Evolutionary conservation across 768 basidiomycete species (phyloP), one percentile per base, ranked within the genome.

Genomic region (Tephrocybe sp.): DNA sequence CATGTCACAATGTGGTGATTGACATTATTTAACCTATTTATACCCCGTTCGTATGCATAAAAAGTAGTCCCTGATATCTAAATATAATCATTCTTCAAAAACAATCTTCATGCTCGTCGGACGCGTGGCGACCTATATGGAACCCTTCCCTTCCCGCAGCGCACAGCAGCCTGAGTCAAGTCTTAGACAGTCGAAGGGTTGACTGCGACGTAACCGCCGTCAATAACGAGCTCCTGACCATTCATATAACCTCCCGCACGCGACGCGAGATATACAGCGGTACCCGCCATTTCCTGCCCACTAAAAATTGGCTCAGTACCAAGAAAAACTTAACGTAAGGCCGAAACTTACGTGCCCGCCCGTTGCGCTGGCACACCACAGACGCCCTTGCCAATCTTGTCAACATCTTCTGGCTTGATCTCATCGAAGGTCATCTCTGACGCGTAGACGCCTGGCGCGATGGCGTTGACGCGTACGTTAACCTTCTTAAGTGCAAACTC

Each of bases 211-310:
- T 79, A 89, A 1, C 89, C 87, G 24, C 90, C 89, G 58, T 92
- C 89, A 28, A 91, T 77, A 15, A 83, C 69, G 35, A 92, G 75
- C 62, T 91, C 86, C 61, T 91, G 89, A 11, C 89, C 89, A 53
- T 86, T 87, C 53, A 78, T 80, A 61, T 89, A 92, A 24, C 74
- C 81, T 27, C 87, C 88, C 2, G 87, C 86, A 9, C 72, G 78
- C 9, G 88, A 89, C 6, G 79, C 85, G 5, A 92, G 76, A 63
- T 88, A 90, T 5, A 92, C 75, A 0, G 72, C 88, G 8, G 89
- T 87, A 7, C 86, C 89, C 8, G 86, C 88, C 69, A 90, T 83
- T 61, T 92, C 90, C 52, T 78, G 72, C 1, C 76, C 80, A 35
- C 89, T 90, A 11, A 24, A 19, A 9, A 11, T 18, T 37, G 5